phyloP scores from a whole-genome alignment of 768 basidiomycete genomes.

The Lactarius sp. region DNA sequence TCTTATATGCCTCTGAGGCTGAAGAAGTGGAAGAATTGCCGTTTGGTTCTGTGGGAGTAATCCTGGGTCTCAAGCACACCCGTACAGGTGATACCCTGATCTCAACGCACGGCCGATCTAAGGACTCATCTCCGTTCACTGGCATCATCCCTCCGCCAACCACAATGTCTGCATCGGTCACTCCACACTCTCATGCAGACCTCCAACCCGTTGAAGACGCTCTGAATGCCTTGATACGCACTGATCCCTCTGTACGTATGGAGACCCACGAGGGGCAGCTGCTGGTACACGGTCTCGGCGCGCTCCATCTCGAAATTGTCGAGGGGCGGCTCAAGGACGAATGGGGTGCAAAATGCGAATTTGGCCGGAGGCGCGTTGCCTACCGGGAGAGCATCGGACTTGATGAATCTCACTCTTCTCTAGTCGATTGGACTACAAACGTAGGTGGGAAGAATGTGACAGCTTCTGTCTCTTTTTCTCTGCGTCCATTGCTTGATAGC shows the following conservation, averaged over 20 bases:
- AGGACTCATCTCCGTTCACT: conserved; percentile 42
- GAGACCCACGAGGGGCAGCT: conserved; percentile 81
- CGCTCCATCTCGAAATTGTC: conserved; percentile 84
- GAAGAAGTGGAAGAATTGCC: conserved; percentile 77
- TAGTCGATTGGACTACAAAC: conserved; percentile 57
- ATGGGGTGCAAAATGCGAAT: conserved; percentile 72
- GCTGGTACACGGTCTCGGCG: conserved; percentile 77
- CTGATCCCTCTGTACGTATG: conserved; percentile 82
- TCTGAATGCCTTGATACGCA: conserved; percentile 65
- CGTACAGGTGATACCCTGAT: conserved; percentile 85
- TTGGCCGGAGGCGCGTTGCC: conserved; percentile 72
- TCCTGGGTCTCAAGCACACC: conserved; percentile 77
- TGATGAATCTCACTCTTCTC: conserved; percentile 27
- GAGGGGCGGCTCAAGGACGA: conserved; percentile 77
- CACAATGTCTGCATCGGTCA: conserved; percentile 78
- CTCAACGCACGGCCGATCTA: conserved; percentile 38
- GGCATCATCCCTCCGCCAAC: conserved; percentile 75
- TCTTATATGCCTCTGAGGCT: conserved; percentile 72
- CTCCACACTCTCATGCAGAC: conserved; percentile 77
- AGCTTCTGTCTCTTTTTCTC: conserved; percentile 48
- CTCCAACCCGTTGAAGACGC: conserved; percentile 74
- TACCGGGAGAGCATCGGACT: conserved; percentile 60
- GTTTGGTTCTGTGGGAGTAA: conserved; percentile 79
- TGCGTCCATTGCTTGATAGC: conserved; percentile 49
- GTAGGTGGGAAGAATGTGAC: conserved; percentile 51